Percentiles rank a stretch among this genome's conserved stretches.
These are phyloP conservation scores for Cyberlindnera euphorbiiphila DNA, from an alignment of 805 yeast genomes.

Conservation along the genomic window DNA sequence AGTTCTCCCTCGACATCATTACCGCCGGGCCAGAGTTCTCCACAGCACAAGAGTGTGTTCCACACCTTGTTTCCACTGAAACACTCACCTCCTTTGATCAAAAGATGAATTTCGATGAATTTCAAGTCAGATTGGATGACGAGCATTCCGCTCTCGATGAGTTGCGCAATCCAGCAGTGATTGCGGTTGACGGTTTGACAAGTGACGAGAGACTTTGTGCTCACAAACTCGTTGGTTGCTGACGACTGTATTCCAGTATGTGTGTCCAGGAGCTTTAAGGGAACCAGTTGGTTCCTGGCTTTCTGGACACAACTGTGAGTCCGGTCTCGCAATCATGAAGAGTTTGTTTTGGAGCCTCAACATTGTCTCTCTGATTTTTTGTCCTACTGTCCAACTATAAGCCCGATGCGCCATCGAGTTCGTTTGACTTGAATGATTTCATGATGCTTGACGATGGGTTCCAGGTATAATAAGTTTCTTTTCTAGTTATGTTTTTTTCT, in stretches of 20 bases:
- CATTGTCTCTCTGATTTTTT: neutral
- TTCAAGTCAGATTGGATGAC: constrained; percentile 24
- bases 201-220: neutral
- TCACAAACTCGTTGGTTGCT: constrained; percentile 1
- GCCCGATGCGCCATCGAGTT: constrained; percentile 34
- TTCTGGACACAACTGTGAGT: constrained; percentile 10
- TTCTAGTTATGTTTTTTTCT: neutral
- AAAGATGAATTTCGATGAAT: constrained; percentile 19
- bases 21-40: constrained; percentile 10
- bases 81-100: constrained; percentile 8
- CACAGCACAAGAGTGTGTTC: constrained; percentile 7
- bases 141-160: constrained; percentile 35
- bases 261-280: constrained; percentile 7
- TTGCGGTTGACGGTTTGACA: constrained; percentile 25
- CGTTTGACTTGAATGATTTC: constrained; percentile 31
- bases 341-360: neutral
- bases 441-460: constrained; percentile 25
- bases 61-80: constrained; percentile 9
- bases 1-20: constrained; percentile 26
- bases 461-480: constrained; percentile 13
- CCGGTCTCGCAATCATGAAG: constrained; percentile 1
- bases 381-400: constrained; percentile 13
- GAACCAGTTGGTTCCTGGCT: constrained; percentile 6
- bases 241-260: constrained; percentile 1
- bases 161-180: constrained; percentile 46